A percentile compares a stretch with the other conserved stretches of the same genome.
These are phyloP conservation scores for Pseudozyma thailandica DNA, from an alignment of 1,284 basidiomycete genomes.

Conservation along the genomic window DNA sequence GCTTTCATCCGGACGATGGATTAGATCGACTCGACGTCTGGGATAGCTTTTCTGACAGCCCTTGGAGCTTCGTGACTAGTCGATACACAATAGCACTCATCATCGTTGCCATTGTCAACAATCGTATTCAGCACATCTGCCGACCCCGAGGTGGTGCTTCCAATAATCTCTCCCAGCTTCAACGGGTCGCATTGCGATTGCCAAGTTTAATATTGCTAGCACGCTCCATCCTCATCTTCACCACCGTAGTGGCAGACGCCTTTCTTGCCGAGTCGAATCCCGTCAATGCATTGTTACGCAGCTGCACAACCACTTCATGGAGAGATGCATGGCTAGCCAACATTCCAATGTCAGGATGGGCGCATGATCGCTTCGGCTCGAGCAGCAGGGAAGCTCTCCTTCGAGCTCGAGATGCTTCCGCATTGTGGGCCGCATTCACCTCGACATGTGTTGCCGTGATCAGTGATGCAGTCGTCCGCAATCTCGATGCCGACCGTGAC, in stretches of 20 bases:
- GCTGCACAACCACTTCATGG: slow-evolving; percentile 19
- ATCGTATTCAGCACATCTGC: slow-evolving; percentile 64
- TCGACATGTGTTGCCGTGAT: slow-evolving; percentile 43
- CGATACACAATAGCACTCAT: slow-evolving; percentile 56
- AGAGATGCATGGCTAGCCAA: slow-evolving; percentile 42
- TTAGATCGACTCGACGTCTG: slow-evolving; percentile 24
- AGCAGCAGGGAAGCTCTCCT: slow-evolving; percentile 34
- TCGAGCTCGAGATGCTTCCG: slow-evolving; percentile 40
- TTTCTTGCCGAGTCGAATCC: slow-evolving; percentile 26
- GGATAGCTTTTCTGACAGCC: slow-evolving; percentile 48
- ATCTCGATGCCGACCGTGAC: slow-evolving; percentile 50
- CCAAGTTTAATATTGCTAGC: slow-evolving; percentile 52
- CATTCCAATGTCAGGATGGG: slow-evolving; percentile 37
- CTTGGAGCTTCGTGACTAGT: slow-evolving; percentile 59
- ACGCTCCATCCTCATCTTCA: slow-evolving; percentile 41
- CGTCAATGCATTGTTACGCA: slow-evolving; percentile 14
- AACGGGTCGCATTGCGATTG: slow-evolving; percentile 50
- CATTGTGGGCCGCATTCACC: slow-evolving; percentile 49
- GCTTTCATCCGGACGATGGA: slow-evolving; percentile 9
- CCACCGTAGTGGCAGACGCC: slow-evolving; percentile 37
- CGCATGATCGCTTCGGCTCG: slow-evolving; percentile 29
- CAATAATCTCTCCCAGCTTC: slow-evolving; percentile 22
- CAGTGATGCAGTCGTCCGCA: slow-evolving; percentile 47
- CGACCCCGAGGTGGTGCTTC: slow-evolving; percentile 52
- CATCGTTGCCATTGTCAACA: slow-evolving; percentile 54